Base-by-base conservation (phyloP, 2,329 filamentous ascomycete species). In the Aspergillus floridensis region DNA sequence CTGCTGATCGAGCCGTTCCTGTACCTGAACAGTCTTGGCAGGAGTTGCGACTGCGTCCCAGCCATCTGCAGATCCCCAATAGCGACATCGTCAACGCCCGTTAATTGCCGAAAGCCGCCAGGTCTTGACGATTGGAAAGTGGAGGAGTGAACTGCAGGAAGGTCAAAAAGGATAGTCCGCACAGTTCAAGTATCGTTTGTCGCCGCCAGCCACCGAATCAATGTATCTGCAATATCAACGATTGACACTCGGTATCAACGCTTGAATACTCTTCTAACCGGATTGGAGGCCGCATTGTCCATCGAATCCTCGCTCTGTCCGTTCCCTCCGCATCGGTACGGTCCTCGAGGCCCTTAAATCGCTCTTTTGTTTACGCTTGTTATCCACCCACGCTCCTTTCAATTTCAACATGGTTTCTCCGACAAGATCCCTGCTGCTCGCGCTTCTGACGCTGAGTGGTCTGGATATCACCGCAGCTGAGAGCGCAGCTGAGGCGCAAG, bases 391-490 rank as follows among this genome's bases (percentile, higher is more conserved):
- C 58, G 52, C 50, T 60, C 58, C 48, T 58, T 64, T 41, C 21
- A 12, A 29, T 31, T 49, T 58, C 66, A 70, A 59, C 21, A 77
- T 76, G 74, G 67, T 73, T 44, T 58, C 67, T 50, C 66, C 65
- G 35, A 61, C 66, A 32, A 62, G 71, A 44, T 68, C 72, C 41
- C 59, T 72, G 22, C 61, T 77, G 47, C 68, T 70, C 56, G 72
- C 70, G 50, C 68, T 75, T 26, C 58, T 72, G 58, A 72, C 72
- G 51, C 60, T 75, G 16, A 74, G 73, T 53, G 68, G 71, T 52
- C 55, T 73, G 38, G 62, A 75, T 55, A 65, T 75, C 49, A 72
- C 71, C 58, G 64, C 68, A 53, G 74, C 74, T 35, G 63, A 70
- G 52, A 68, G 69, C 38, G 60, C 63, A 6, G 56, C 65, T 16